These are phyloP conservation scores for Pseudocercospora musae DNA, from an alignment of 2,329 filamentous ascomycete species.

Conservation along the genomic window DNA sequence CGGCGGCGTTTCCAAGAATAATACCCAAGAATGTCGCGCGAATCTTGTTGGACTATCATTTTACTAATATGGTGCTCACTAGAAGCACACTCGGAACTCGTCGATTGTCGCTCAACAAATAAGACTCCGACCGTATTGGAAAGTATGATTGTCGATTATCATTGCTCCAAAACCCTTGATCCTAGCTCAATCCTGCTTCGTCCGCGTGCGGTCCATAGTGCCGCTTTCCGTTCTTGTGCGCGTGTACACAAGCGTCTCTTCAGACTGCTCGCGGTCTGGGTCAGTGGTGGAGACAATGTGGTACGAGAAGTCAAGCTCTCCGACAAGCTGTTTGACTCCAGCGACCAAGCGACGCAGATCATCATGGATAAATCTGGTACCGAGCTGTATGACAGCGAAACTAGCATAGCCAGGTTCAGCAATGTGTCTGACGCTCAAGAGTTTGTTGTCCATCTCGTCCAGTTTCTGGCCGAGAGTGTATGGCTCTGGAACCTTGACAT, in stretches of 20 bases:
- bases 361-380: conserved; percentile 64
- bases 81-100: not conserved
- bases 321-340: conserved; percentile 64
- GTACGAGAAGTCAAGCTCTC: conserved; percentile 72
- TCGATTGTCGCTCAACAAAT: not conserved
- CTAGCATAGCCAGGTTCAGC: conserved; percentile 70
- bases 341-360: conserved; percentile 63
- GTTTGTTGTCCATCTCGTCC: conserved; percentile 57
- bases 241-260: conserved; percentile 27
- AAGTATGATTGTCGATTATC: not conserved
- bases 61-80: not conserved
- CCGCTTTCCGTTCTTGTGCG: conserved; percentile 6
- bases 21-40: not conserved
- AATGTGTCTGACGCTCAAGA: conserved; percentile 63
- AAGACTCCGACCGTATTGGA: not conserved
- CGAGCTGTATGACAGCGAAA: conserved; percentile 72
- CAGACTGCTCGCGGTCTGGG: conserved; percentile 18
- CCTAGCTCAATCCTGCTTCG: conserved; percentile 20
- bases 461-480: conserved; percentile 61
- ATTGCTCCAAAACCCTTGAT: not conserved
- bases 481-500: conserved; percentile 61
- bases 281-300: conserved; percentile 46
- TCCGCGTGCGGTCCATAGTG: conserved; percentile 4
- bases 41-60: not conserved
- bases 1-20: not conserved